A percentile compares a stretch with the other conserved stretches of the same genome.
These are phyloP conservation scores for Dipteronia dyeriana DNA, from an alignment of 345 rosid species.

Conservation along the genomic window DNA sequence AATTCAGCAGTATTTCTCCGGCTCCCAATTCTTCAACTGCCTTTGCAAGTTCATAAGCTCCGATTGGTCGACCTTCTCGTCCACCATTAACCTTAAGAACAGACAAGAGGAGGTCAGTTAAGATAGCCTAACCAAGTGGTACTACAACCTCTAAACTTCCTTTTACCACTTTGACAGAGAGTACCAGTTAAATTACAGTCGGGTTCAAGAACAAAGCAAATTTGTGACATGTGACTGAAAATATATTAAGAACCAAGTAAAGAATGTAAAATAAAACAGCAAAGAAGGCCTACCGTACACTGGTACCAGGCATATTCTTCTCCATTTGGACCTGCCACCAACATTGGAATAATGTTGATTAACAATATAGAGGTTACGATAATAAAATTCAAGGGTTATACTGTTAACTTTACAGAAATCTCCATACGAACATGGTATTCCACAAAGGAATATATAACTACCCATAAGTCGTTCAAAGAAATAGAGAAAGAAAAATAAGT, in stretches of 20 bases:
- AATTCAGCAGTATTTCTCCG: constrained; percentile 91
- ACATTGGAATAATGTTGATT: constrained; percentile 10
- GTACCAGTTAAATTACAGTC: background rate
- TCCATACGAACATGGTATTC: background rate
- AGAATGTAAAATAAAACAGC: constrained; percentile 1
- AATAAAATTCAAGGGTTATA: background rate
- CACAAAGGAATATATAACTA: background rate
- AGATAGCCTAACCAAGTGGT: background rate
- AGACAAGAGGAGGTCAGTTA: constrained; percentile 7
- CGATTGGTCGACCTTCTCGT: constrained; percentile 93
- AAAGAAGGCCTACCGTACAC: constrained; percentile 72
- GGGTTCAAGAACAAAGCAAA: background rate
- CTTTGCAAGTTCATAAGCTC: constrained; percentile 98
- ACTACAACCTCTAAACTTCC: background rate
- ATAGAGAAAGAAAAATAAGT: background rate
- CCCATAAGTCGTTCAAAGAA: background rate
- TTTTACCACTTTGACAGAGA: background rate
- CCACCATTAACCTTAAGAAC: constrained; percentile 82
- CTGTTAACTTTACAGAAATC: constrained; percentile 1
- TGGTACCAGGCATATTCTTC: constrained; percentile 98
- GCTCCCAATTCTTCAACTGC: constrained; percentile 95
- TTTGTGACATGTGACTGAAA: background rate
- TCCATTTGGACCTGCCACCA: constrained; percentile 75
- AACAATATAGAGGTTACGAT: constrained; percentile 2
- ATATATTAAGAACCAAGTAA: background rate